Evolutionary conservation across 768 basidiomycete genomes (phyloP).

Genomic region (Tulasnella sp.): DNA sequence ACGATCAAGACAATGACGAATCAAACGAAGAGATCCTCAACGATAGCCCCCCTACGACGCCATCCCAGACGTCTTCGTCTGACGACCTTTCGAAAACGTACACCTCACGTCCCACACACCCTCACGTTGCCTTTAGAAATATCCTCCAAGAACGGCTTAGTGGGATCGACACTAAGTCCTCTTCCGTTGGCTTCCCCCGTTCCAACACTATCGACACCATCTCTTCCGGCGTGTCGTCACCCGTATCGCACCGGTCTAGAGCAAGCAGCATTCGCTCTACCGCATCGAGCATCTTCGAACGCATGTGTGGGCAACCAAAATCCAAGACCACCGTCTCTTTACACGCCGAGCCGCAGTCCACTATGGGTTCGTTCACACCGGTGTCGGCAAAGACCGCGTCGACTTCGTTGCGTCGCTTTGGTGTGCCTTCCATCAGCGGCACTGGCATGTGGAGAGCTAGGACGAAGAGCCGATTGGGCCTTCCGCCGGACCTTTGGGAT

Average conservation of each 20-base stretch:
- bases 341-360: slow-evolving; percentile 4
- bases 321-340: not conserved
- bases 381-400: slow-evolving; percentile 25
- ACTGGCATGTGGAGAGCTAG: not conserved
- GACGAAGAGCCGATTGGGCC: not conserved
- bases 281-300: slow-evolving; percentile 12
- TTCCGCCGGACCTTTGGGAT: not conserved
- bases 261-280: slow-evolving; percentile 15
- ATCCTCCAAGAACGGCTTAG: slow-evolving; percentile 18
- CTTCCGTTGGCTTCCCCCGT: not conserved
- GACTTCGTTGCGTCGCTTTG: slow-evolving; percentile 14
- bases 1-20: slow-evolving; percentile 6
- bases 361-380: slow-evolving; percentile 23
- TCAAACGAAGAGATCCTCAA: slow-evolving; percentile 3
- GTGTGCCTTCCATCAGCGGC: not conserved
- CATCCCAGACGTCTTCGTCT: slow-evolving; percentile 22
- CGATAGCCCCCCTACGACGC: slow-evolving; percentile 24
- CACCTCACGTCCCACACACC: not conserved
- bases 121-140: not conserved
- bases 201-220: not conserved
- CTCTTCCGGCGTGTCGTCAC: slow-evolving; percentile 12
- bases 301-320: slow-evolving; percentile 12
- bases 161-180: not conserved
- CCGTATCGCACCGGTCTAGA: slow-evolving; percentile 8
- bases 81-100: slow-evolving; percentile 22